A percentile compares a stretch with the other conserved stretches of the same genome.
Evolutionary conservation across 225 moss, liverwort and hornwort genomes (phyloP).

Genomic region (Physcomitrellopsis africana): DNA sequence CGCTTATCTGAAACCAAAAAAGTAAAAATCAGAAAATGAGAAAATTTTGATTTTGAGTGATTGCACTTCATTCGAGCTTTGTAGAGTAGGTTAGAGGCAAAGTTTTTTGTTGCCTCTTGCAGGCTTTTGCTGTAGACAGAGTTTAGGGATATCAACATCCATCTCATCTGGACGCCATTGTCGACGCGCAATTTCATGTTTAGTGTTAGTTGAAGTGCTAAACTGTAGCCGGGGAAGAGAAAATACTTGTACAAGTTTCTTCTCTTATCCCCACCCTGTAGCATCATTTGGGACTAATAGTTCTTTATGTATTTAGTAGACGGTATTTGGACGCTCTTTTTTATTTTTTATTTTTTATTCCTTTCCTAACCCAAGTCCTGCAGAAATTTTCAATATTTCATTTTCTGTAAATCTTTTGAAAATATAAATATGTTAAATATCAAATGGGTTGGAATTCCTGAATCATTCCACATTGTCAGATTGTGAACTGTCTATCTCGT

Average conservation of each 20-base stretch:
- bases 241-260: not conserved
- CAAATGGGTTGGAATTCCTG: not conserved
- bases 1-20: constrained; percentile 43
- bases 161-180: constrained; percentile 27
- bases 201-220: constrained; percentile 43
- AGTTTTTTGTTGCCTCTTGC: constrained; percentile 36
- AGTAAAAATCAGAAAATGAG: constrained; percentile 44
- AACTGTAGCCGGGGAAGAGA: constrained; percentile 18
- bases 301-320: constrained; percentile 9
- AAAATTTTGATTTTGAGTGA: constrained; percentile 27
- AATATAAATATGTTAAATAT: constrained; percentile 23
- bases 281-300: constrained; percentile 23
- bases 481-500: too few species aligned
- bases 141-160: constrained; percentile 36
- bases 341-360: not conserved
- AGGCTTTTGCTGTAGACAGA: constrained; percentile 28
- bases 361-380: constrained; percentile 16
- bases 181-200: constrained; percentile 28
- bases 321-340: constrained; percentile 12
- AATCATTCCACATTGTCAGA: not conserved
- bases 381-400: constrained; percentile 14
- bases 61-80: constrained; percentile 45
- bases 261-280: constrained; percentile 17
- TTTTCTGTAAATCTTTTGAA: constrained; percentile 35
- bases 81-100: constrained; percentile 28